phyloP scores from a whole-genome alignment of 257 asterid species.

The Nicotiana noctiflora region DNA sequence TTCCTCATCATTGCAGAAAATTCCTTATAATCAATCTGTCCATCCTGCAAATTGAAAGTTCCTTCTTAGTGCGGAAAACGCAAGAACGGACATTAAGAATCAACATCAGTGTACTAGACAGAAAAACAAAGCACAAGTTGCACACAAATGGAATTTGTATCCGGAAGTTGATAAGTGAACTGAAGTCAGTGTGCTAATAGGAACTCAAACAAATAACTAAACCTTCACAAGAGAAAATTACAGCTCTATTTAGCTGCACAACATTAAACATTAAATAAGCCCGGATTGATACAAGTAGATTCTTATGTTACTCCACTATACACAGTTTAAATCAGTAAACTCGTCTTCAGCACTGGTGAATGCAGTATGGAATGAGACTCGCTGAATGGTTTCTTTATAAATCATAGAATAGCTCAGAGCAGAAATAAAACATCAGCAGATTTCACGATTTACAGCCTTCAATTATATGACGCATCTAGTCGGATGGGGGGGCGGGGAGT shows the following conservation, averaged over 20 bases:
- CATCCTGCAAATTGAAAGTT: slow-evolving; percentile 28
- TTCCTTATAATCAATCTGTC: slow-evolving; percentile 42
- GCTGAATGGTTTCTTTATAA: background rate
- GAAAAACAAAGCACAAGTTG: background rate
- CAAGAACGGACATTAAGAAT: background rate
- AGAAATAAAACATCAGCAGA: background rate
- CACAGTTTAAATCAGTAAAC: background rate
- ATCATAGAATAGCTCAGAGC: background rate
- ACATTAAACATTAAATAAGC: background rate
- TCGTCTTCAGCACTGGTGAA: background rate
- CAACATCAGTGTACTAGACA: background rate
- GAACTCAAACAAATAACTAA: background rate
- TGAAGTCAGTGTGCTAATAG: background rate
- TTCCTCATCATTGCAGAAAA: slow-evolving; percentile 46
- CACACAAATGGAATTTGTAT: background rate
- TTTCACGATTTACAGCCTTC: background rate
- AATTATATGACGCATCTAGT: background rate
- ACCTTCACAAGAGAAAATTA: background rate
- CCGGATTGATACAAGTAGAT: background rate
- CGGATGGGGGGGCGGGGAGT: no score
- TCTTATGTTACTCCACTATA: background rate
- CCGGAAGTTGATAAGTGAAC: background rate
- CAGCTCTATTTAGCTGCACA: background rate
- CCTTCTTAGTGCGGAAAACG: background rate
- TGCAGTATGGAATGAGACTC: background rate